These are phyloP conservation scores for Malus fusca DNA, from an alignment of 306 rosid genomes.

Conservation along the genomic window DNA sequence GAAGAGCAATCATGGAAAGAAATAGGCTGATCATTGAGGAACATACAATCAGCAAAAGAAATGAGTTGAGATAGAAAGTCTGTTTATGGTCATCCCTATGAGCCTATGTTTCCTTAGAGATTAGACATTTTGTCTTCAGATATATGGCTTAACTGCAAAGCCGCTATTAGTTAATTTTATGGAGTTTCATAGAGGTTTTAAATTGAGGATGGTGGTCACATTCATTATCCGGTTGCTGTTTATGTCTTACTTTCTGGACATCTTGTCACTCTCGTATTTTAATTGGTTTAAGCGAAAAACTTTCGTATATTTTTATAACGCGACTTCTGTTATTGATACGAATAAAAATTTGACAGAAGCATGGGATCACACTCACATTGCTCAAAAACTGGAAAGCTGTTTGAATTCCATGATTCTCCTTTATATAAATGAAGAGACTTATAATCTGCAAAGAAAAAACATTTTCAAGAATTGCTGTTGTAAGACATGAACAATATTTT, in stretches of 20 bases:
- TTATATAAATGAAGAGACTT: constrained; percentile 65
- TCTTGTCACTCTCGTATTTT: neutral
- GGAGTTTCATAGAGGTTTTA: neutral
- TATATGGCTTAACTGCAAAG: neutral
- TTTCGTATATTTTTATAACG: no score
- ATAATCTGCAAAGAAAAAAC: constrained; percentile 24
- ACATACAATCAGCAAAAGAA: neutral
- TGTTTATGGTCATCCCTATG: neutral
- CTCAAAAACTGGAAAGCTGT: constrained; percentile 87
- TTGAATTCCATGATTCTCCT: constrained; percentile 60
- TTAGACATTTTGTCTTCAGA: neutral
- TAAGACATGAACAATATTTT: neutral
- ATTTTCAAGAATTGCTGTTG: neutral
- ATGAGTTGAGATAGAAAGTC: neutral
- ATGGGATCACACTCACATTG: constrained; percentile 47
- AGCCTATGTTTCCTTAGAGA: neutral
- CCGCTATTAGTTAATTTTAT: neutral
- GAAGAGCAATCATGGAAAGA: neutral
- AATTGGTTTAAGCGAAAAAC: neutral
- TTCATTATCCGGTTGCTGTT: neutral
- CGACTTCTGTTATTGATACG: neutral
- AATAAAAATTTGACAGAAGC: neutral
- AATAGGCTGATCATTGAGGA: neutral
- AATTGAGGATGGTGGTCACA: neutral
- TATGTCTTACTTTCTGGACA: neutral